Conservation (phyloP, 805 yeast genomes). For the Candida taoyuanica region DNA sequence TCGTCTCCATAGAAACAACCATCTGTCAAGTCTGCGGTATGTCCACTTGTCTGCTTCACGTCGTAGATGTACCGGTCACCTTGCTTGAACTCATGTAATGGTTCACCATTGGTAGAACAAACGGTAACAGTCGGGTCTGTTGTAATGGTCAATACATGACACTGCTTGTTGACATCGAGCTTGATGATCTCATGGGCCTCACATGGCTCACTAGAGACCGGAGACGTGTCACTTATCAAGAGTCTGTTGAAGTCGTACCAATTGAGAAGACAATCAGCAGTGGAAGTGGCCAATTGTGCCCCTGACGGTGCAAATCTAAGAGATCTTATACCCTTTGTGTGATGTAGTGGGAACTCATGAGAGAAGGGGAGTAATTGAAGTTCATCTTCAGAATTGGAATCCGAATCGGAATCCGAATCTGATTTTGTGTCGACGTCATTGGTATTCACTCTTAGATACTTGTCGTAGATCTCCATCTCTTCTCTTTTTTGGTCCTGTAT, state of each 20-base stretch:
- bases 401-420: slow-evolving; percentile 2
- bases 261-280: slow-evolving; percentile 26
- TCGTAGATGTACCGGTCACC: slow-evolving; percentile 28
- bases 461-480: too few species aligned
- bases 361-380: slow-evolving; percentile 32
- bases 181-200: slow-evolving; percentile 13
- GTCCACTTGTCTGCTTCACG: slow-evolving; percentile 26
- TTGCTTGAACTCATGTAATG: slow-evolving; percentile 11
- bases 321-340: slow-evolving; percentile 18
- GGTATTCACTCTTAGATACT: neutral
- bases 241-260: slow-evolving; percentile 32
- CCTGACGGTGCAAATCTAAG: slow-evolving; percentile 27
- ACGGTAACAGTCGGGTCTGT: slow-evolving; percentile 19
- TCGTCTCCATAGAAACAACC: slow-evolving; percentile 17
- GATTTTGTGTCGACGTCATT: neutral
- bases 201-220: slow-evolving; percentile 8
- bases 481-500: neutral
- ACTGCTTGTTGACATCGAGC: slow-evolving; percentile 4
- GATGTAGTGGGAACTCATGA: slow-evolving; percentile 28
- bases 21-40: slow-evolving; percentile 22
- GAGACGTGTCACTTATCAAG: too few species aligned
- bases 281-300: slow-evolving; percentile 24
- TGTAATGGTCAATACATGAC: slow-evolving; percentile 9
- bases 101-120: slow-evolving; percentile 12
- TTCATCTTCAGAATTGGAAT: slow-evolving; percentile 24